Conservation (phyloP, 73 alveolate genomes). For the Diophrys appendiculata region DNA sequence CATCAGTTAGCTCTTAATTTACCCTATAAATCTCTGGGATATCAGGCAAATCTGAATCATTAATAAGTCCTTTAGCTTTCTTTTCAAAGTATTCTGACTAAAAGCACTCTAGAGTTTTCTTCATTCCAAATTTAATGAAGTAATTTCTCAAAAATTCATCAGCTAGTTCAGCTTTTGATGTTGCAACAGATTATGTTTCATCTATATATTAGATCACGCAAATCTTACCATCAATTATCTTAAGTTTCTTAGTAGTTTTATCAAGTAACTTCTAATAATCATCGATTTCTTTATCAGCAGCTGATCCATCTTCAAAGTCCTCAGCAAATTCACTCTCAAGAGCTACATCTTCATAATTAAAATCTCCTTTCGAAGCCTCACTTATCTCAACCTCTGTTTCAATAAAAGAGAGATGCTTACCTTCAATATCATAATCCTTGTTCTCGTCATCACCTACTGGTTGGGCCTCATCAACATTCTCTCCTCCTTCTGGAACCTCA, state of each 20-base stretch:
- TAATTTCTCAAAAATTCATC: constrained; percentile 99
- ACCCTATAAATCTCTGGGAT: constrained; percentile 97
- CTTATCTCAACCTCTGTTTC: constrained; percentile 44
- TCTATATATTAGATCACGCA: constrained; percentile 7
- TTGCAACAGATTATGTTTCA: constrained; percentile 35
- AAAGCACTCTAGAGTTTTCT: constrained; percentile 94
- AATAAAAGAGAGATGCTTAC: background rate
- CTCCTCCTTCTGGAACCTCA: constrained; percentile 9
- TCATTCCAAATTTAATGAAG: constrained; percentile 95
- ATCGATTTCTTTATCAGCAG: constrained; percentile 47
- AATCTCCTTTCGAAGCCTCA: constrained; percentile 29
- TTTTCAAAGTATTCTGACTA: constrained; percentile 96
- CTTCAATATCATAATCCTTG: constrained; percentile 33
- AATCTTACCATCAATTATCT: constrained; percentile 28
- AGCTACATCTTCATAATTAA: constrained; percentile 45
- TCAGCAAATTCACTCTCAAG: constrained; percentile 41
- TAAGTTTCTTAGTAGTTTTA: constrained; percentile 27
- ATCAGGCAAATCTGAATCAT: constrained; percentile 85
- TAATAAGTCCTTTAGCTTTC: constrained; percentile 93
- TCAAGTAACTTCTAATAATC: constrained; percentile 37
- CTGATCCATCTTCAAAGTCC: constrained; percentile 35
- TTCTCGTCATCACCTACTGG: constrained; percentile 19
- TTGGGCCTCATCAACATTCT: constrained; percentile 13
- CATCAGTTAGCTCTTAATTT: constrained; percentile 96
- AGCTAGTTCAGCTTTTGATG: constrained; percentile 82